A percentile compares a stretch with the other conserved stretches of the same genome.
phyloP scores from a whole-genome alignment of 495 filamentous ascomycete genomes.

The Xylona heveae region DNA sequence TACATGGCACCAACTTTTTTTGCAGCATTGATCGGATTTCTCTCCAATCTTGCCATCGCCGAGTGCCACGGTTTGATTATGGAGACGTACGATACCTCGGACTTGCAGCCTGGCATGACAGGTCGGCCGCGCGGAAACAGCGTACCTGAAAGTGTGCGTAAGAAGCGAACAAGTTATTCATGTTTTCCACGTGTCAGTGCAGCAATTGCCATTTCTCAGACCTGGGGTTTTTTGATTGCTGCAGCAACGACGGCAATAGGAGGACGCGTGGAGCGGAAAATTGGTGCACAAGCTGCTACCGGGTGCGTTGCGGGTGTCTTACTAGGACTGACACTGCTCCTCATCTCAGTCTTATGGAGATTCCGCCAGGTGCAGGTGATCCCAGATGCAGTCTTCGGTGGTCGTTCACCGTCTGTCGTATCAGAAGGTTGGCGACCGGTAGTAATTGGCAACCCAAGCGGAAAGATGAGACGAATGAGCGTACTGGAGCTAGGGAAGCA shows the following conservation, averaged over 20 bases:
- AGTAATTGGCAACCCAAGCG: conserved; percentile 44
- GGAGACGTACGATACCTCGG: conserved; percentile 62
- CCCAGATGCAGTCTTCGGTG: conserved; percentile 25
- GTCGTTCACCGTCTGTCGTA: conserved; percentile 17
- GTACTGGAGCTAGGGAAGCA: conserved; percentile 40
- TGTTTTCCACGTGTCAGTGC: conserved; percentile 46
- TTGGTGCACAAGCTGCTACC: conserved; percentile 43
- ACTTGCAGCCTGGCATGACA: conserved; percentile 41
- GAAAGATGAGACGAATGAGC: conserved; percentile 41
- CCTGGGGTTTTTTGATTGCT: conserved; percentile 38
- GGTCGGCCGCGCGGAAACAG: conserved; percentile 24
- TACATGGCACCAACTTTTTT: conserved; percentile 42
- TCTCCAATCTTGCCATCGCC: conserved; percentile 48
- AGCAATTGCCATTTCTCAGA: conserved; percentile 50
- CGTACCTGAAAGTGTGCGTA: conserved; percentile 22
- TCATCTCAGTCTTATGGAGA: conserved; percentile 34
- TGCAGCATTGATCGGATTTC: conserved; percentile 41
- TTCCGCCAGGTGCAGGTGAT: conserved; percentile 46
- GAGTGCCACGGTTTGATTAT: conserved; percentile 60
- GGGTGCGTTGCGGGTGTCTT: conserved; percentile 40
- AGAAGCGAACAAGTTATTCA: conserved; percentile 42
- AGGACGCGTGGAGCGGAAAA: conserved; percentile 32
- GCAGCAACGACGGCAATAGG: conserved; percentile 41
- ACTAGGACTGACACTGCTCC: conserved; percentile 35
- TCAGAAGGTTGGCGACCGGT: conserved; percentile 41